Evolutionary conservation across 1,139 yeast genomes (phyloP).

Genomic region (Hyphopichia buzzinii): DNA sequence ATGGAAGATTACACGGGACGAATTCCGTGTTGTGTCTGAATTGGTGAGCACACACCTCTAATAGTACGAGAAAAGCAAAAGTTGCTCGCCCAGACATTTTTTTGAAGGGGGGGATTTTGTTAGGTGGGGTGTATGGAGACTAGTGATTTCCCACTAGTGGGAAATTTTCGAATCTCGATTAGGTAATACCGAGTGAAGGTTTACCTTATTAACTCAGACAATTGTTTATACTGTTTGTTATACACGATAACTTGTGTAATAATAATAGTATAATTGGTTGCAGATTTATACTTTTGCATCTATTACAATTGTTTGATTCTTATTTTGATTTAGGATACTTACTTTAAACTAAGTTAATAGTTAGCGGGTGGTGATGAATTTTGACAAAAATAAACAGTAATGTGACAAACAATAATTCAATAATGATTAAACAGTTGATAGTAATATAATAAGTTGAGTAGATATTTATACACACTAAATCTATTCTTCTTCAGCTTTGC

Average conservation of each 20-base stretch:
- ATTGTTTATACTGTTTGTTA: too few species aligned
- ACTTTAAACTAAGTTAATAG: constrained; percentile 1
- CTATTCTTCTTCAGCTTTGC: constrained; percentile 39
- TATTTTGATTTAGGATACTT: not conserved
- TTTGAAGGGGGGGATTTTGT: not conserved
- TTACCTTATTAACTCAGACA: too few species aligned
- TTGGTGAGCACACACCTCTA: not conserved
- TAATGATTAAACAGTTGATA: constrained; percentile 2
- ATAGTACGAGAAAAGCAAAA: not conserved
- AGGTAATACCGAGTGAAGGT: too few species aligned
- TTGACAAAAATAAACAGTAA: constrained; percentile 1
- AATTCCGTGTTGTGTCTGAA: not conserved
- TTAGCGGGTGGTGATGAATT: not conserved
- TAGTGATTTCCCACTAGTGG: too few species aligned
- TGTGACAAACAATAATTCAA: constrained; percentile 6
- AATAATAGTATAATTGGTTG: too few species aligned
- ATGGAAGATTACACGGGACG: too few species aligned
- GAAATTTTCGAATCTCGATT: too few species aligned
- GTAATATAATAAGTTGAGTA: constrained; percentile 4
- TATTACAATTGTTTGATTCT: not conserved
- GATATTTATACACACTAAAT: constrained; percentile 10
- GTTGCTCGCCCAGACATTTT: not conserved
- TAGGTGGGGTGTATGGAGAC: not conserved
- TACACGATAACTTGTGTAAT: too few species aligned
- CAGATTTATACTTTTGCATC: too few species aligned